Base-by-base conservation (phyloP, 352 stramenopile genomes). In the Phytophthora europaea region DNA sequence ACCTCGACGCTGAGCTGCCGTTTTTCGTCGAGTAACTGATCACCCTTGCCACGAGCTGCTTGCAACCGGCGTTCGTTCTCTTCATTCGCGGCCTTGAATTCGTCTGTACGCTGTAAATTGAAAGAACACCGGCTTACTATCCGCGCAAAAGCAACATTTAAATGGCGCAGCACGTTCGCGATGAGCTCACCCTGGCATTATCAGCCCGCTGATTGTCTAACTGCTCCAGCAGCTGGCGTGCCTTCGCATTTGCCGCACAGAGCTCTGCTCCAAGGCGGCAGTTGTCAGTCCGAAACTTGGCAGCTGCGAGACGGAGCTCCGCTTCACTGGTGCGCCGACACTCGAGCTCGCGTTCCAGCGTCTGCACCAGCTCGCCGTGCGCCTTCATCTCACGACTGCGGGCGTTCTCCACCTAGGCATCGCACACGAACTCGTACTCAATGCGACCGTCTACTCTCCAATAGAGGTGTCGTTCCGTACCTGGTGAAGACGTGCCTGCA, bases 381-480 rank as follows among this genome's bases (percentile, higher is more conserved):
- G 65, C 66, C 10, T 80, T 61, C 75, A 93, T 79, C 61, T 93
- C 84, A 12, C 72, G 82, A 15, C 73, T 76, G 6, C 85, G 82
- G 2, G 79, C 76, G 33, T 54, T 65, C 70, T 91, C 80, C 4
- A 89, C 31, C 83, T 91, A 31, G 6, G 57, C 20, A 10, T 23
- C 6, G 15, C 22, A 16, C 51, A 36, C 18, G 15, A 45, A 23
- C 7, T 3, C 40, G 9, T 16, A 18, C 36, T 50, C 13, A 62
- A 12, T 20, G 22, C 5, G 15, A 45, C 18, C 16, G 20, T 18
- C 1, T 28, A 23, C 16, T 45, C 13, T 61, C 50, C n/a, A 20
- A 36, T 18, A 15, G 40, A 59, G 34, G 40, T 45, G 16, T 0
- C 5, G 45, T 23, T 13, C 3, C 23, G 20, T 55, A 82, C 80